Evolutionary conservation across 2,329 filamentous ascomycete species (phyloP).

Genomic region (Scortechinia acanthostroma): DNA sequence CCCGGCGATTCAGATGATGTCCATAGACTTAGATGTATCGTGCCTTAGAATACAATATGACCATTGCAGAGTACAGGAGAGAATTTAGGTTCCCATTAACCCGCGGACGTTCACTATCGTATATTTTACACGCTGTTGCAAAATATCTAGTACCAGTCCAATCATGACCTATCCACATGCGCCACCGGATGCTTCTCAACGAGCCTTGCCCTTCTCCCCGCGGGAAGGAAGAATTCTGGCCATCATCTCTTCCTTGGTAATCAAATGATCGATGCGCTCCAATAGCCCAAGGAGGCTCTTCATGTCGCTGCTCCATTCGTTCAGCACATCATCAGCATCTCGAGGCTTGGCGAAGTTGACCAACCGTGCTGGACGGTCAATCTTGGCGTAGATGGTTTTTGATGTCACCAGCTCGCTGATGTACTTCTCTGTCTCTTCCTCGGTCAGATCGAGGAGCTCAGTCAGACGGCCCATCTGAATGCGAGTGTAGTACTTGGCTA

Average conservation of each 20-base stretch:
- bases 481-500: constrained; percentile 97
- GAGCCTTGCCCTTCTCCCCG: background rate
- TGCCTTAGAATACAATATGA: background rate
- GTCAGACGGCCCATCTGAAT: constrained; percentile 88
- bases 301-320: constrained; percentile 98
- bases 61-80: background rate
- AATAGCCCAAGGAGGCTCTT: constrained; percentile 74
- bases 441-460: constrained; percentile 80
- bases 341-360: constrained; percentile 92
- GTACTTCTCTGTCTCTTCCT: constrained; percentile 97
- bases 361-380: constrained; percentile 84
- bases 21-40: too few species aligned
- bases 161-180: constrained; percentile 1
- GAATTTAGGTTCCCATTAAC: background rate
- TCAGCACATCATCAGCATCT: constrained; percentile 90
- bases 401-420: constrained; percentile 93
- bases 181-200: background rate
- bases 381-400: constrained; percentile 97
- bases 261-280: constrained; percentile 79
- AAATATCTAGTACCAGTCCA: background rate
- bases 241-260: constrained; percentile 99
- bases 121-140: constrained; percentile 1
- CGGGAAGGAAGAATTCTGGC: constrained; percentile 72
- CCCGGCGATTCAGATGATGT: background rate
- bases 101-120: background rate